Evolutionary conservation across 2,329 filamentous ascomycete genomes (phyloP), one percentile per base, ranked within the genome.

Genomic region (Cordyceps cateniannulata): DNA sequence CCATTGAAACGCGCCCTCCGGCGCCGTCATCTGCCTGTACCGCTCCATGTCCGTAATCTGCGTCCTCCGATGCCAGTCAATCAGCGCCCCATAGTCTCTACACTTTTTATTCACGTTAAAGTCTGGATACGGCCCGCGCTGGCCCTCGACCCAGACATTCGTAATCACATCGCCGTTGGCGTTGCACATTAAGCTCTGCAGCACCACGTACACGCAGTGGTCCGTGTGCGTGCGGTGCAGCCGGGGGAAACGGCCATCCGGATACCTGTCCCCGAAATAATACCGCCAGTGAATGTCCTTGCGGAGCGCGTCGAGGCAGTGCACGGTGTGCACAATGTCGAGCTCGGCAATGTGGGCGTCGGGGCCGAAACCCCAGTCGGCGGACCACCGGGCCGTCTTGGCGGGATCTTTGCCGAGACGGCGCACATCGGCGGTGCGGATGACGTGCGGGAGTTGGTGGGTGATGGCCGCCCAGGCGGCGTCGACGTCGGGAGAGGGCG

Each of bases 141-240:
- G 56, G 22, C 47, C 47, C 48, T 51, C 56, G 2, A 51, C 47
- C 56, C 47, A 59, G 10, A 35, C 22, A 16, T 59, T 29, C 2
- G 56, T 59, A 6, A 59, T 44, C 9, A 59, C 24, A 25, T 59
- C 56, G 8, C 22, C 56, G 16, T 29, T 59, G 3, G 47, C 56
- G 35, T 22, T 44, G 47, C 56, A 62, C 56, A 59, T 59, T 0
- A 59, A 29, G 14, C 59, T 55, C 44, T 62, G 55, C 49, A 62
- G 18, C 6, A 62, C 20, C n/a, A 62, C 48, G 42, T 62, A 53
- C 22, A 60, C 54, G 50, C 61, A 62, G 44, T 62, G 61, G 3
- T 60, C 50, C 1, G 50, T 60, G 56, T 62, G 61, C 16, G 35
- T 14, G 20, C 56, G 49, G 40, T 59, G 56, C 16, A 62, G 61